These are phyloP conservation scores for Cerioporus squamosus DNA, from an alignment of 1,284 basidiomycete genomes.

Conservation along the genomic window DNA sequence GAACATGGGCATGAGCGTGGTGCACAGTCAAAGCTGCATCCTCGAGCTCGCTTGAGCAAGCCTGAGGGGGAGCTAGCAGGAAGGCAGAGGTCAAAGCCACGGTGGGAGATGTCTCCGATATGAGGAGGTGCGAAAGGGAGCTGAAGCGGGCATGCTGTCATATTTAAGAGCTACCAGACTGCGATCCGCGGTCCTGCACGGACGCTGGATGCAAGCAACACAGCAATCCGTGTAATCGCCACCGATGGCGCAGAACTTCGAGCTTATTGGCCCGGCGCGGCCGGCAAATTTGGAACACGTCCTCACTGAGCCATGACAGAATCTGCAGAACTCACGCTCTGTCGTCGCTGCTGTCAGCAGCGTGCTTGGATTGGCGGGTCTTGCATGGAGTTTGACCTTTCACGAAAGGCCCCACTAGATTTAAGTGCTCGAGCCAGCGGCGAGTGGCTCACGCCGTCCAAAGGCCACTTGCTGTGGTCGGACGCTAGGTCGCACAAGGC, in stretches of 20 bases:
- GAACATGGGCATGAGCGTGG: neutral
- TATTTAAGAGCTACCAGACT: neutral
- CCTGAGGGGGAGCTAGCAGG: neutral
- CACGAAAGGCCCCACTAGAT: neutral
- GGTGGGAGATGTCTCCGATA: neutral
- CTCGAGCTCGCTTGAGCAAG: conserved; percentile 1
- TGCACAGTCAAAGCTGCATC: conserved; percentile 1
- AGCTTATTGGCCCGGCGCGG: conserved; percentile 1
- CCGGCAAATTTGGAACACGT: neutral
- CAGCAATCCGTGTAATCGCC: conserved; percentile 1
- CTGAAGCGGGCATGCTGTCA: neutral
- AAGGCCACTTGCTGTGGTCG: conserved; percentile 4
- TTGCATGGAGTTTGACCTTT: conserved; percentile 8
- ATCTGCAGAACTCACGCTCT: conserved; percentile 13
- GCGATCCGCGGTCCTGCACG: conserved; percentile 1
- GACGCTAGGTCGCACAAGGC: neutral
- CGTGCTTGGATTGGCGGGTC: conserved; percentile 2
- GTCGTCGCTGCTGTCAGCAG: conserved; percentile 7
- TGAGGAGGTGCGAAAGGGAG: neutral
- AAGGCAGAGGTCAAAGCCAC: neutral
- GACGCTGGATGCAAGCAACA: conserved; percentile 1
- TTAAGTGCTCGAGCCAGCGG: conserved; percentile 3
- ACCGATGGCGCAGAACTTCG: neutral
- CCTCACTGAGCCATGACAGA: neutral
- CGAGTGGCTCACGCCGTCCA: conserved; percentile 9